phyloP scores from a whole-genome alignment of 1,284 basidiomycete genomes.

The Leccinum griseonigrum region DNA sequence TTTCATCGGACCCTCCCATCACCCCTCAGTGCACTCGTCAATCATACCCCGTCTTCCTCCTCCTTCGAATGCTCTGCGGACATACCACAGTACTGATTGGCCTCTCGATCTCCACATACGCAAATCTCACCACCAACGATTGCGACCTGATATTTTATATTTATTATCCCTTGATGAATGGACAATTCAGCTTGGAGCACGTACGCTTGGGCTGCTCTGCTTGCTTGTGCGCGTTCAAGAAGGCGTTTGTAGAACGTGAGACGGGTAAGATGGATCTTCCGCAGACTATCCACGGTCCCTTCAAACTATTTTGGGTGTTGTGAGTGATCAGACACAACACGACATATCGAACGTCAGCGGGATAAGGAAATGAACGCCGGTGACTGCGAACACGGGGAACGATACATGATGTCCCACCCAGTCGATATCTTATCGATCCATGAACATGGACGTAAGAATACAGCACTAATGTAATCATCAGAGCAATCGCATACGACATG shows the following conservation, averaged over 20 bases:
- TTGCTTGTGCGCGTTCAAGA: conserved; percentile 71
- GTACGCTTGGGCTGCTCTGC: conserved; percentile 72
- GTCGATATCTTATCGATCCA: neutral
- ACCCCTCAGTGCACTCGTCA: conserved; percentile 20
- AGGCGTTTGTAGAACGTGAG: conserved; percentile 72
- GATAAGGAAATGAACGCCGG: neutral
- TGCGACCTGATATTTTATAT: conserved; percentile 6
- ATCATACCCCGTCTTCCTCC: conserved; percentile 27
- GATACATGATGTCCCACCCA: neutral
- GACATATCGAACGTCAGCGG: neutral
- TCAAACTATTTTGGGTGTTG: conserved; percentile 46
- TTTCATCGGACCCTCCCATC: conserved; percentile 57
- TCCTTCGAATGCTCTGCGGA: conserved; percentile 45
- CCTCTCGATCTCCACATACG: conserved; percentile 57
- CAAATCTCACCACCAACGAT: conserved; percentile 40
- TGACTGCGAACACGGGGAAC: neutral
- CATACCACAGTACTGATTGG: conserved; percentile 61
- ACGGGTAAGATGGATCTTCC: conserved; percentile 58
- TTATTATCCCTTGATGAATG: conserved; percentile 33
- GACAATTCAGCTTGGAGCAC: conserved; percentile 73
- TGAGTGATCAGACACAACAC: conserved; percentile 7
- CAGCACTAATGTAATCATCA: neutral
- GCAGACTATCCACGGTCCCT: conserved; percentile 49
- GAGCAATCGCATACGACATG: neutral
- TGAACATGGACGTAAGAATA: neutral